Evolutionary conservation across 129 eudicot species (phyloP).

Genomic region (Ambrosia trifida): DNA sequence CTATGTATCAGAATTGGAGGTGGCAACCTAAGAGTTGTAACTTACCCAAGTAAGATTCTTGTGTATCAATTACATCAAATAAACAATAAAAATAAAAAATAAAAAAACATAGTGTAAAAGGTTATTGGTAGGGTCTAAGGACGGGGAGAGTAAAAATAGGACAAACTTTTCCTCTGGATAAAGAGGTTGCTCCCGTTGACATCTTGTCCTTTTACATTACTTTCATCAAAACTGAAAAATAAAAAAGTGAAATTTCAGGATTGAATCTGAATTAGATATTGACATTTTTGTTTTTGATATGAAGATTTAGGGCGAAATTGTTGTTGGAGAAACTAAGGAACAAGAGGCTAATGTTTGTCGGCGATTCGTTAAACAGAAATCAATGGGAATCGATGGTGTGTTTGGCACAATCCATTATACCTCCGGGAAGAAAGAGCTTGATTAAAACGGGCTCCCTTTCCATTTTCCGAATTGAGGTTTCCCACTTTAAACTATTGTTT

Average conservation of each 20-base stretch:
- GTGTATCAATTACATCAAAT: background rate
- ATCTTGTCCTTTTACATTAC: no score
- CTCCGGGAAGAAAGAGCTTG: slow-evolving; percentile 72
- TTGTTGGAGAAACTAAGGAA: slow-evolving; percentile 81
- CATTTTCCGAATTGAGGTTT: slow-evolving; percentile 79
- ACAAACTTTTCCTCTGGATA: no score
- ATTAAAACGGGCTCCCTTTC: slow-evolving; percentile 82
- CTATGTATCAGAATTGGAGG: slow-evolving; percentile 81
- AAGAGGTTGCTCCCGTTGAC: no score
- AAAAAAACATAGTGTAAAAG: no score
- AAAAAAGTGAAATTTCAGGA: background rate
- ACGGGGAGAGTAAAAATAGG: no score
- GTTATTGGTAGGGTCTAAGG: no score
- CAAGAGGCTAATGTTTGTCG: slow-evolving; percentile 97
- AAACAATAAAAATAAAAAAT: no score
- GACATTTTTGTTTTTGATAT: background rate
- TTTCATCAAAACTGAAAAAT: background rate
- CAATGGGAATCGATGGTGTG: slow-evolving; percentile 99
- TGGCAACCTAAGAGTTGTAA: slow-evolving; percentile 91
- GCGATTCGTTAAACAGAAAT: slow-evolving; percentile 85
- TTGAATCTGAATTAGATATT: slow-evolving; percentile 2
- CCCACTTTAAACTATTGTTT: background rate
- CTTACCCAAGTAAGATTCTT: slow-evolving; percentile 70
- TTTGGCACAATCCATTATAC: slow-evolving; percentile 79
- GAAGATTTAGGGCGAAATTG: slow-evolving; percentile 65